Base-by-base conservation (phyloP, 441 rosid genomes). In the Mallotus japonicus region DNA sequence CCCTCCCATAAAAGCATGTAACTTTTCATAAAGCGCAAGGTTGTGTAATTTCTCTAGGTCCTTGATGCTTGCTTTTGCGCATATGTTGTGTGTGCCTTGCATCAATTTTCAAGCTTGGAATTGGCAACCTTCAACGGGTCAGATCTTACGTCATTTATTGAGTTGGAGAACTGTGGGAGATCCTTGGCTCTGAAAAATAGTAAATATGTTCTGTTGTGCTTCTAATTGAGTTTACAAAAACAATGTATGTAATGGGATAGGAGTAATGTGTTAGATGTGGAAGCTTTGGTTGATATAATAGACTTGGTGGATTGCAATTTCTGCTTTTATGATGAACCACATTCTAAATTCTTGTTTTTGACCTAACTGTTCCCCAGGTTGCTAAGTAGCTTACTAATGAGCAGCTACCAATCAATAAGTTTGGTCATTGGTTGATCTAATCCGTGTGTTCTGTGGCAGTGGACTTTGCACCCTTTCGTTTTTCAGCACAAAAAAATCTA, bases 391-490 rank as follows among this genome's bases (percentile, higher is more conserved):
- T 65, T 71, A 67, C 28, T 37, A 34, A 28, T 14, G 16, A 32
- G 32, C 32, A 24, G 66, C 19, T 20, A 20, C 49, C 51, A 37
- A 12, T 65, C n/a, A 51, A 5, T 57, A 13, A 8, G 50, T 62
- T 19, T 59, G 42, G 51, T 70, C 37, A 24, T 42, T 72, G 56
- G n/a, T 32, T 68, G 60, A 17, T 32, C 69, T 74, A 74, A 70
- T 61, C 32, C 8, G 34, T 22, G 69, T 50, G 3, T 56, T 70
- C 13, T 53, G 24, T 82, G 83, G 82, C 91, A 95, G 98, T 92
- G 98, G 99, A 92, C 96, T 59, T 79, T 92, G 73, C 97, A 95
- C 82, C 98, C 99, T 71, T 95, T 95, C 85, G 72, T 91, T 83
- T 77, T 91, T 70, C 90, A 93, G 87, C 84, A 83, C 87, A 93